Percentiles rank a stretch among this genome's conserved stretches.
phyloP scores from a whole-genome alignment of 108 stramenopile species.

The Stephanodiscus triporus region DNA sequence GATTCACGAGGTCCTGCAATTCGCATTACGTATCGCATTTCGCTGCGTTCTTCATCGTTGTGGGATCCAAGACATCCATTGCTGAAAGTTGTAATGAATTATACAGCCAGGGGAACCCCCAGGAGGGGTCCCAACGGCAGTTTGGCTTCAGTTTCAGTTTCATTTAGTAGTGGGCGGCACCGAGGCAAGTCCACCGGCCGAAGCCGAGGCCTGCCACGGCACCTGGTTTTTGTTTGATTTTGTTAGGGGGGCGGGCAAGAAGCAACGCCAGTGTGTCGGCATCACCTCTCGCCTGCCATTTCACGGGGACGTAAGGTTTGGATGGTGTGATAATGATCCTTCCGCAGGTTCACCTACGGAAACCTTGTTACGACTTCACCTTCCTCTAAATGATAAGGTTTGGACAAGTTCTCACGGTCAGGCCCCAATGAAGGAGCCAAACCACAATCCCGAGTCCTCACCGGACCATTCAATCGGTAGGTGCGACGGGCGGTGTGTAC shows the following conservation, averaged over 20 bases:
- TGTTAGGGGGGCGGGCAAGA: background rate
- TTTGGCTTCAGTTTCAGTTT: conserved; percentile 27
- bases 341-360: conserved; percentile 99
- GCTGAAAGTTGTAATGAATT: conserved; percentile 92
- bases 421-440: conserved; percentile 70
- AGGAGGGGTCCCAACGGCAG: conserved; percentile 17
- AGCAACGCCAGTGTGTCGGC: conserved; percentile 31
- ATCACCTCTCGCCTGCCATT: background rate
- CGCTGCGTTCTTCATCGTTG: conserved; percentile 99
- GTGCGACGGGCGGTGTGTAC: conserved; percentile 99
- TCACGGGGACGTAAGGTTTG: conserved; percentile 63
- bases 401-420: conserved; percentile 80
- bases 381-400: conserved; percentile 96
- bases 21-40: conserved; percentile 99
- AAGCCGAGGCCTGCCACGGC: background rate
- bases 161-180: conserved; percentile 30
- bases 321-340: conserved; percentile 96
- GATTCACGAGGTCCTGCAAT: conserved; percentile 95
- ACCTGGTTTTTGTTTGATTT: conserved; percentile 21
- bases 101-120: conserved; percentile 24
- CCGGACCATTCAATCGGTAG: conserved; percentile 99
- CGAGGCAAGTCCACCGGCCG: background rate
- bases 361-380: conserved; percentile 99
- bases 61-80: conserved; percentile 97
- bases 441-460: conserved; percentile 94